Evolutionary conservation across 1,139 yeast species (phyloP), one percentile per base, ranked within the genome.

Genomic region (Meyerozyma sp.): DNA sequence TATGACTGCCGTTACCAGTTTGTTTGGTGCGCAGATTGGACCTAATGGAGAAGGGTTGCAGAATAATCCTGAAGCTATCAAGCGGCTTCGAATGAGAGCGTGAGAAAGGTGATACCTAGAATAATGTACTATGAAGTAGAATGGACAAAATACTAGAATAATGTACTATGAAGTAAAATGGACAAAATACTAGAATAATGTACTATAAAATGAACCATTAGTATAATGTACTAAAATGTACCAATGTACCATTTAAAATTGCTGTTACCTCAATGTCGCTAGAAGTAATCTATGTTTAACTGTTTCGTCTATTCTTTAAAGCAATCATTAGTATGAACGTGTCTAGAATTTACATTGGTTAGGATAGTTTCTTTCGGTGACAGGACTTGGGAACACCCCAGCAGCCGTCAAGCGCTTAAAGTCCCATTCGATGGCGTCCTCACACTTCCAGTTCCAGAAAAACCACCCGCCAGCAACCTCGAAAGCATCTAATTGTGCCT

Each of bases 371-470:
- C 95, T 78, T 52, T 70, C 76, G 47, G 66, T 62, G 45, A 88
- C 64, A 30, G 97, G 97, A 58, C 74, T 82, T 43, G 98, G 98
- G 76, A 91, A 84, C 43, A 89, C 59, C 23, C 81, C 86, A 46
- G 73, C 61, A 32, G 65, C 68, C 20, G 77, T 67, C 55, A 90
- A 75, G 49, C 72, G 70, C 47, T 73, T 69, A 63, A 86, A 73
- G 66, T 88, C 95, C 98, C 98, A 93, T 61, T 91, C 98, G 42
- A 84, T 62, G 16, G 94, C 79, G 54, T 67, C 64, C 62, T 93
- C 98, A 27, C 95, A 85, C 71, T 89, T 91, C 81, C 86, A 90
- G 63, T 83, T 82, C 98, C 97, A 93, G 72, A 84, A 87, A 47
- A 90, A 74, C 90, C 95, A 90, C 13, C 97, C 97, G 32, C 63